Base-by-base conservation (phyloP, 768 basidiomycete species). In the Sistotremastrum niveocremeum region DNA sequence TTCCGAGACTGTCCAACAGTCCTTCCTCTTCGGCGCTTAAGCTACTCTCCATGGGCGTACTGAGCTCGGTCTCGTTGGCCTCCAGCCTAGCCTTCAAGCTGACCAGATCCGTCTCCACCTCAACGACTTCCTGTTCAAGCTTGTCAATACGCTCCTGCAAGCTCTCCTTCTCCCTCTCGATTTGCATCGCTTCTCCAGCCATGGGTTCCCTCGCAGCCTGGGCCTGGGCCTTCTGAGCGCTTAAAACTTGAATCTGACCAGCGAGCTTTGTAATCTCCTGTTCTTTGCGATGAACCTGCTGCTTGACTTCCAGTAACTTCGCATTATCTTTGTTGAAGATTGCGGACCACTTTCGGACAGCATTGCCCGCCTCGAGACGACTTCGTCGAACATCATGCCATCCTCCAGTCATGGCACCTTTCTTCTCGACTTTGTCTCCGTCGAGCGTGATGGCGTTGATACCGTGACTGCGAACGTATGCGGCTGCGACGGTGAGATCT, bases 381-480 rank as follows among this genome's bases (percentile, higher is more conserved):
- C 89, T 93, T 40, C 87, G 72, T 7, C 87, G 78, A 29, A 90
- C 71, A 60, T 98, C 95, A 60, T 97, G 86, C 63, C 86, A 99
- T 1, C 95, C 95, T 46, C 95, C 95, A 0, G 93, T 98, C 41
- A 99, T 65, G 2, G 93, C 81, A 51, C 95, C 95, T 60, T 94
- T 97, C 44, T 91, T 76, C 60, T 99, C 95, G 45, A 94, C 91
- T 58, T 89, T 90, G 69, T 99, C 95, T 42, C 95, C 95, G 53
- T 94, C 93, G 36, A 95, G 75, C 1, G 95, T 99, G 62, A 98
- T 98, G 20, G 90, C 91, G 64, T 94, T 97, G 59, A 98, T 83
- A 2, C 81, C 81, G 58, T 98, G 91, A 54, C 81, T 85, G 61
- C 94, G 84, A 42, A 93, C 89, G 60, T 95, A 98, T 6, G 87